Base-by-base conservation (phyloP, 2,329 filamentous ascomycete genomes). In the Aureobasidium subglaciale region DNA sequence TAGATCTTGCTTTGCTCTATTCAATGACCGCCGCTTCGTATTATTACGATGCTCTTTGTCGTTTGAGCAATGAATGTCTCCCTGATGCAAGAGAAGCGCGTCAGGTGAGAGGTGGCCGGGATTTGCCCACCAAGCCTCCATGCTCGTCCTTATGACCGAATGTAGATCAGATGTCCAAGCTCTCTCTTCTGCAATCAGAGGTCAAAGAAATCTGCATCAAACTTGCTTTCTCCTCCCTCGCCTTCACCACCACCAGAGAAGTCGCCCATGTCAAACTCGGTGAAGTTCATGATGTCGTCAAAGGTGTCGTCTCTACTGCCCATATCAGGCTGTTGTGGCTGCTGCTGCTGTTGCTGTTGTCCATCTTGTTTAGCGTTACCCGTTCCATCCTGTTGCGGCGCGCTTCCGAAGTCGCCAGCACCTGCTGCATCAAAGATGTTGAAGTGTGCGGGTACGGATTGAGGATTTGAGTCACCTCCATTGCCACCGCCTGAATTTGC, bases 261-360 rank as follows among this genome's bases (percentile, higher is more conserved):
- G n/a, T 58, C 59, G 5, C 59, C 63, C 32, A 63, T 49, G 25
- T 64, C 63, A 56, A 70, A 69, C 37, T 67, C 63, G 18, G 61
- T 63, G 48, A 67, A 65, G 43, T 70, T 64, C 63, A 71, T 65
- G 5, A 70, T 50, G 41, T 70, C 68, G 48, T 70, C 68, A 49
- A 71, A 69, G n/a, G 56, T 62, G 18, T 50, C 53, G 25, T 61
- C 56, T 34, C 54, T 40, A n/a, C 40, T 57, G 2, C 61, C 61
- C 15, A 56, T 60, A 25, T 67, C 65, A 3, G 57, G 52, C n/a
- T n/a, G n/a, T n/a, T n/a, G n/a, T n/a, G n/a, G n/a, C n/a, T n/a
- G n/a, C n/a, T n/a, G n/a, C n/a, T n/a, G n/a, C n/a, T n/a, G n/a
- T 41, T 62, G 60, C 2, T 49, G 18, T 38, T 45, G 54, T 8